A percentile compares a stretch with the other conserved stretches of the same genome.
Evolutionary conservation across 768 basidiomycete genomes (phyloP).

Genomic region (Boletus vermiculosoides): DNA sequence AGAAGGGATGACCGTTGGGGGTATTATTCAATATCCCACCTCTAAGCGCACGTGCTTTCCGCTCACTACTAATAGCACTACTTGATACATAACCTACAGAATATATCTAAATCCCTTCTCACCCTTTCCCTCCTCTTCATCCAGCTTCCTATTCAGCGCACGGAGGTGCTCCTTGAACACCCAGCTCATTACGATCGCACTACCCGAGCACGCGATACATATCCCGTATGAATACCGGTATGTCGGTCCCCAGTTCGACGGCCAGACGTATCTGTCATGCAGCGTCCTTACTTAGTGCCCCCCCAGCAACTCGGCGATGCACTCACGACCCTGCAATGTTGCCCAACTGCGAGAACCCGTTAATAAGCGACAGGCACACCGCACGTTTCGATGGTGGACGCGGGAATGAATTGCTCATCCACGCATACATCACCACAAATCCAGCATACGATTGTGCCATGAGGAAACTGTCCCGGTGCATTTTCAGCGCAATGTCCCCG

Average conservation of each 20-base stretch:
- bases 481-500: constrained; percentile 6
- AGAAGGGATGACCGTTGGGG: background rate
- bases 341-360: constrained; percentile 79
- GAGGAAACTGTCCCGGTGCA: constrained; percentile 51
- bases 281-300: background rate
- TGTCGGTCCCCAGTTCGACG: constrained; percentile 62
- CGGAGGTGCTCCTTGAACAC: constrained; percentile 45
- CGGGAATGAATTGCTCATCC: constrained; percentile 61
- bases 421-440: constrained; percentile 60
- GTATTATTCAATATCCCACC: constrained; percentile 1
- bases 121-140: constrained; percentile 32
- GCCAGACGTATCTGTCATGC: constrained; percentile 59
- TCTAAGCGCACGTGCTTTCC: constrained; percentile 8
- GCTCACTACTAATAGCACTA: background rate
- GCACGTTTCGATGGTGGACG: constrained; percentile 83
- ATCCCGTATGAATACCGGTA: constrained; percentile 75
- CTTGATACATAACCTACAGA: constrained; percentile 29
- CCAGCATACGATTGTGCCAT: constrained; percentile 75
- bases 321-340: constrained; percentile 82
- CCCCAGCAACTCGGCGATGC: background rate
- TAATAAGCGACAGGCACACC: constrained; percentile 77
- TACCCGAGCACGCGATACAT: constrained; percentile 57
- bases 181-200: constrained; percentile 51
- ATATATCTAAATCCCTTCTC: constrained; percentile 49
- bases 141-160: constrained; percentile 40